A percentile compares a stretch with the other conserved stretches of the same genome.
Conservation (phyloP, 1,284 basidiomycete genomes). For the Lignosus rhinocerotis region DNA sequence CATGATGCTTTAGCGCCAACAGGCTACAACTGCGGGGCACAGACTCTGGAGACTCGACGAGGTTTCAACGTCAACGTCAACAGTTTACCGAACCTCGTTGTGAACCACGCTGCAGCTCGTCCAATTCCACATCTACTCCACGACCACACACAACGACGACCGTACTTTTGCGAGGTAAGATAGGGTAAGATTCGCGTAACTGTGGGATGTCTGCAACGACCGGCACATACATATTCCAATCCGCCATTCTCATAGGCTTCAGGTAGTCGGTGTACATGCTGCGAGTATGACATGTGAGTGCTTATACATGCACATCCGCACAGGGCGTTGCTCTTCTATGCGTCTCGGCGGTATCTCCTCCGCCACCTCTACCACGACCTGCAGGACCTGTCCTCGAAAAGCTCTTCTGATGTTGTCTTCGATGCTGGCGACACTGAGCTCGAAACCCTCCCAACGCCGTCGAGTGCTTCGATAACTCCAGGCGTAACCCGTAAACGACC, state of each 20-base stretch:
- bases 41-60: too few relatives aligned
- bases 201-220: neutral
- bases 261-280: neutral
- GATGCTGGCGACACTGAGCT: slow-evolving; percentile 37
- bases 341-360: slow-evolving; percentile 56
- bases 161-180: too few relatives aligned
- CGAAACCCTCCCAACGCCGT: slow-evolving; percentile 44
- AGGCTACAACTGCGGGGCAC: too few relatives aligned
- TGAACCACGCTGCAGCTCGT: too few relatives aligned
- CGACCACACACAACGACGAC: neutral
- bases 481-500: slow-evolving; percentile 29
- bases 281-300: neutral
- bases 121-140: too few relatives aligned
- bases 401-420: slow-evolving; percentile 16
- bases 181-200: too few relatives aligned
- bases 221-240: neutral
- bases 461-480: slow-evolving; percentile 34
- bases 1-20: too few relatives aligned
- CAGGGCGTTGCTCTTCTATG: slow-evolving; percentile 43
- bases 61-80: too few relatives aligned
- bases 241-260: neutral
- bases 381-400: slow-evolving; percentile 36
- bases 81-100: too few relatives aligned
- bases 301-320: neutral
- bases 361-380: slow-evolving; percentile 59